Base-by-base conservation (phyloP, 2,329 filamentous ascomycete genomes). In the Pseudogymnoascus sp. region DNA sequence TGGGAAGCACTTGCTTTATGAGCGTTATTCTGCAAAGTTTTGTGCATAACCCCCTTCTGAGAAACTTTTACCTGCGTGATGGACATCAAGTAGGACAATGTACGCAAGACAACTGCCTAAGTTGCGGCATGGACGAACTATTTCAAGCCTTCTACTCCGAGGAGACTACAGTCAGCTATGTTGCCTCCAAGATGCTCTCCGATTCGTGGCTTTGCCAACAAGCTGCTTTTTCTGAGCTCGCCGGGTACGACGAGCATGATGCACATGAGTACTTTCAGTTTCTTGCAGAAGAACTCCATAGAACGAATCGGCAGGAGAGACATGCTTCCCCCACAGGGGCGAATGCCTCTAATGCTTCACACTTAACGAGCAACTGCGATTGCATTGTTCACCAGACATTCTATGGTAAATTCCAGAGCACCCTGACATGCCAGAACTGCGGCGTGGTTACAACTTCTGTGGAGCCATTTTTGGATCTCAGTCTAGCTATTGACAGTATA, bases 1-100 rank as follows among this genome's bases (percentile, higher is more conserved):
- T 96, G 71, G 94, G 92, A n/a, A 91, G 95, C 61, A 97, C 94
- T 9, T 99, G 92, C 76, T 99, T 96, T 74, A 92, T 97, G 80
- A 95, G 94, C 67, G 92, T 96, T 28, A 91, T 97, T 55, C 79
- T 99, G 13, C 94, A 97, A 72, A 91, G 88, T 60, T 85, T 99
- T 67, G 82, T 97, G 59, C 92, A 96, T 75, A 96, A 97, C 70
- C 92, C 92, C 0, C 81, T 96, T 45, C 81, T 99, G 28, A 85
- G 90, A 62, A 92, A 92, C 67, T 97, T 90, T 73, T 97, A 96
- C 72, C 84, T 99, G 5, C 86, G 88, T 38, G 92, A 96, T 71
- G 90, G 92, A 0, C 92, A 99, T 72, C 86, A 87, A 67, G 86
- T 84, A 60, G 82, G 79, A 66, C 88, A 90, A 19, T 97, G 94